Base-by-base conservation (phyloP, 805 yeast genomes). In the Candida michaelii region DNA sequence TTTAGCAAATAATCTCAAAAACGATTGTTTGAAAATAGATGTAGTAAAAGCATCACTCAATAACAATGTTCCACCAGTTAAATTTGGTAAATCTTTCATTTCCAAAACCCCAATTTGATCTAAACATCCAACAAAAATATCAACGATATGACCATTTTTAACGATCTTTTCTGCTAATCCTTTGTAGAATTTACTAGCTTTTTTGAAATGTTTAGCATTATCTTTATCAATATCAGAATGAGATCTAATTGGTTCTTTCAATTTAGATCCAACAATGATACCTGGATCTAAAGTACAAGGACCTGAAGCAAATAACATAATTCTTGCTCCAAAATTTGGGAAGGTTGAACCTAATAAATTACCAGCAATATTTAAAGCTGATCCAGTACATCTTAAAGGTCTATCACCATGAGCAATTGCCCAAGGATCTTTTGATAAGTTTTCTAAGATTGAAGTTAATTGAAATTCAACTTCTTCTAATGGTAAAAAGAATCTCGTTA, bases 291-390 rank as follows among this genome's bases (percentile, higher is more conserved):
- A 63, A 0, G 87, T 83, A 50, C 84, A 77, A 5, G 84, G 80
- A 1, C 88, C 88, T 41, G 91, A 95, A 30, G 96, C 82, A 58
- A 93, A 93, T 46, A 93, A 73, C 73, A 89, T 82, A 53, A 93
- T 76, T 62, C 97, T 82, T 21, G 81, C 85, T 4, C 76, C 55
- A 52, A 82, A 82, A 23, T 50, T 45, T 8, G 55, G 46, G 40
- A 44, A 49, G 0, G 76, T 67, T 36, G 64, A 69, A 6, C 73
- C 74, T 35, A 71, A 54, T 38, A 55, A 62, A 52, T 46, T 67
- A 30, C 51, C 76, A 65, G 63, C 65, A 18, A 82, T 60, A 44
- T 73, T 76, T 17, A 82, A 48, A 3, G 87, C 87, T 36, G 77
- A 55, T 2, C 88, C 89, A 0, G 85, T 79, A 15, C 80, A 66